Evolutionary conservation across 2,329 filamentous ascomycete species (phyloP).

Genomic region (Cladosporium sp.): DNA sequence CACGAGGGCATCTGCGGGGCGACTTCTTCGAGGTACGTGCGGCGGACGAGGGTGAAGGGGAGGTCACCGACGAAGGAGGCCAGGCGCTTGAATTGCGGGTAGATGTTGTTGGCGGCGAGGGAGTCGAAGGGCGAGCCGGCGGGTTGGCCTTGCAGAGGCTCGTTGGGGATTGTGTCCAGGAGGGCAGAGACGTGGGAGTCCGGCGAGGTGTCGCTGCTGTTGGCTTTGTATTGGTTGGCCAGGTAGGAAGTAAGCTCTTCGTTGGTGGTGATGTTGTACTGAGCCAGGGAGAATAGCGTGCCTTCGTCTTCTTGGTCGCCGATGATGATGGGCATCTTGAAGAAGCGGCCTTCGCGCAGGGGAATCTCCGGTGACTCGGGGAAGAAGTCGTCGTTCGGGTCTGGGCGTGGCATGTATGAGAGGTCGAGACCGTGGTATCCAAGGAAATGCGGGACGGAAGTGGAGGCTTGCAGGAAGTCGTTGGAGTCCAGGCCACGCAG

Average conservation of each 20-base stretch:
- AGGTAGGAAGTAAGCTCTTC: constrained; percentile 60
- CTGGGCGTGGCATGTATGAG: constrained; percentile 70
- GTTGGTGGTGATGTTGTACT: constrained; percentile 61
- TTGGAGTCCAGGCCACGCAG: constrained; percentile 45
- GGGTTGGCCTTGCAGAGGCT: constrained; percentile 38
- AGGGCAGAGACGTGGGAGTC: constrained; percentile 43
- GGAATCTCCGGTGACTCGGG: constrained; percentile 61
- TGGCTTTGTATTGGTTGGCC: constrained; percentile 42
- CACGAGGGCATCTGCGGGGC: constrained; percentile 61
- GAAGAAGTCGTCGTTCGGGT: constrained; percentile 53
- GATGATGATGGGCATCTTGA: constrained; percentile 60
- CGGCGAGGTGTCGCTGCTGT: not conserved
- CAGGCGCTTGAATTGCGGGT: constrained; percentile 72
- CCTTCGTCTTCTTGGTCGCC: constrained; percentile 80
- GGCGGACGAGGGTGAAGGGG: constrained; percentile 68
- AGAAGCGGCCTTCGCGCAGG: constrained; percentile 49
- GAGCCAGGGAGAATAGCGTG: constrained; percentile 66
- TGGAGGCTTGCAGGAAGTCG: constrained; percentile 57
- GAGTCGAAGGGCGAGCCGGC: constrained; percentile 71
- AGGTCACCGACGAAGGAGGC: constrained; percentile 72
- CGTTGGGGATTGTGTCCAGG: constrained; percentile 59
- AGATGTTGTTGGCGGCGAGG: constrained; percentile 62
- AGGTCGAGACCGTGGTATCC: constrained; percentile 66
- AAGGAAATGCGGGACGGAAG: constrained; percentile 65
- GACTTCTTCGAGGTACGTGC: constrained; percentile 55